These are phyloP conservation scores for Avena eriantha DNA, from an alignment of 176 grass and related monocot genomes.

Conservation along the genomic window DNA sequence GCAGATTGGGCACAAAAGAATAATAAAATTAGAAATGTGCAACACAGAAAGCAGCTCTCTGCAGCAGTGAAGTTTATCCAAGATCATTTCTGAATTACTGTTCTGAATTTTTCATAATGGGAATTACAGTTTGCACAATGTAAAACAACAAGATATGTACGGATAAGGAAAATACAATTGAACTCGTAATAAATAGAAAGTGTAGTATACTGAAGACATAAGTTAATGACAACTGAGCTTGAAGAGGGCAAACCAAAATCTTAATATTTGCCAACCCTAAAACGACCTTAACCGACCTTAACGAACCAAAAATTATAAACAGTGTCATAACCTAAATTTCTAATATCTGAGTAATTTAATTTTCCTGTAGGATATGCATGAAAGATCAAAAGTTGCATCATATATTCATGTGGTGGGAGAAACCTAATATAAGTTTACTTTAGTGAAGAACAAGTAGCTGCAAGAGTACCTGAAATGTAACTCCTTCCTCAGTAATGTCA, in stretches of 20 bases:
- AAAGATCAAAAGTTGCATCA: not conserved
- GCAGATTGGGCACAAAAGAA: conserved; percentile 30
- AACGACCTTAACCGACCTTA: not conserved
- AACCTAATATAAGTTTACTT: not conserved
- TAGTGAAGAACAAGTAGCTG: conserved; percentile 10
- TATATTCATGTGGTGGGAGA: not conserved
- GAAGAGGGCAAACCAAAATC: not conserved
- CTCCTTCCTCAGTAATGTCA: conserved; percentile 96
- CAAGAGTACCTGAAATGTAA: conserved; percentile 91
- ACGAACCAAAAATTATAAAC: not conserved
- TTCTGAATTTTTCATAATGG: not conserved
- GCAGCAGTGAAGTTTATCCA: not conserved
- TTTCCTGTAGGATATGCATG: not conserved
- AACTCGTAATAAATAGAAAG: not conserved
- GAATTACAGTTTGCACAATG: conserved; percentile 3
- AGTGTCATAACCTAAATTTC: not conserved
- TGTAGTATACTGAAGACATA: not conserved
- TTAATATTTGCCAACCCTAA: not conserved
- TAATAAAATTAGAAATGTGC: conserved; percentile 26
- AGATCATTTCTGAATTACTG: not conserved
- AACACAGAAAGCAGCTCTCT: not conserved
- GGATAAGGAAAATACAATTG: not conserved
- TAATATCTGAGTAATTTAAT: conserved; percentile 25
- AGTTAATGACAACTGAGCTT: conserved; percentile 14
- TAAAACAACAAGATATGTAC: conserved; percentile 18